A percentile compares a stretch with the other conserved stretches of the same genome.
These are phyloP conservation scores for Fusarium fracticaudum DNA, from an alignment of 2,329 filamentous ascomycete genomes.

Conservation along the genomic window DNA sequence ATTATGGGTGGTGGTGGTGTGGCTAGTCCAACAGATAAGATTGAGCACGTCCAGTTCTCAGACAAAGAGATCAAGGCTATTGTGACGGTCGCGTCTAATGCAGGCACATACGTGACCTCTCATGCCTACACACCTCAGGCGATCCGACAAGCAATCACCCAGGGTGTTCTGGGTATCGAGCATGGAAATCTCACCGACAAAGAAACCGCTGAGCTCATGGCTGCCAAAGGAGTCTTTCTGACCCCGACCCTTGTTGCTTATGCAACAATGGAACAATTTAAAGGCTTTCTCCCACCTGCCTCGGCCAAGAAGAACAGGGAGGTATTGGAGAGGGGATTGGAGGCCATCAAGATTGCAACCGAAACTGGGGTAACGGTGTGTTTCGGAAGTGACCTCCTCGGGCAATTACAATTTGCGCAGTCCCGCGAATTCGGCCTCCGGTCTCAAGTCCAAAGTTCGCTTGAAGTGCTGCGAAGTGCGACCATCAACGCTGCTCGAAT, in stretches of 20 bases:
- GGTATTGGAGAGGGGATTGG: neutral
- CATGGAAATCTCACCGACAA: neutral
- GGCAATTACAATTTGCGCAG: neutral
- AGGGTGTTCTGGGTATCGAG: neutral
- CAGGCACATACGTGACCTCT: neutral
- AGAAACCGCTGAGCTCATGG: neutral
- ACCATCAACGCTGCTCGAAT: neutral
- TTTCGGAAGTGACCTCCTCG: neutral
- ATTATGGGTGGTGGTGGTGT: neutral
- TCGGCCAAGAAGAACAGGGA: neutral
- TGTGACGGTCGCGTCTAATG: neutral
- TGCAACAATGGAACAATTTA: neutral
- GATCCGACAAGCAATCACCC: neutral
- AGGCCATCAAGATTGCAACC: neutral
- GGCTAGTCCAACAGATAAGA: neutral
- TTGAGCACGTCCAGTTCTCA: neutral
- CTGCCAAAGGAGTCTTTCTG: neutral
- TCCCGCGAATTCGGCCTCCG: neutral
- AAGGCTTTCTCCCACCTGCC: neutral
- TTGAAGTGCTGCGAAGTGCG: neutral
- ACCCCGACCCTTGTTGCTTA: neutral
- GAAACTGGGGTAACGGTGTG: neutral
- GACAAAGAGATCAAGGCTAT: neutral
- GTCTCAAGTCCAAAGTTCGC: neutral
- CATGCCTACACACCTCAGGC: neutral